Percentiles rank a stretch among this genome's conserved stretches.
phyloP scores from a whole-genome alignment of 2,329 filamentous ascomycete species.

The Ophiostoma ips region DNA sequence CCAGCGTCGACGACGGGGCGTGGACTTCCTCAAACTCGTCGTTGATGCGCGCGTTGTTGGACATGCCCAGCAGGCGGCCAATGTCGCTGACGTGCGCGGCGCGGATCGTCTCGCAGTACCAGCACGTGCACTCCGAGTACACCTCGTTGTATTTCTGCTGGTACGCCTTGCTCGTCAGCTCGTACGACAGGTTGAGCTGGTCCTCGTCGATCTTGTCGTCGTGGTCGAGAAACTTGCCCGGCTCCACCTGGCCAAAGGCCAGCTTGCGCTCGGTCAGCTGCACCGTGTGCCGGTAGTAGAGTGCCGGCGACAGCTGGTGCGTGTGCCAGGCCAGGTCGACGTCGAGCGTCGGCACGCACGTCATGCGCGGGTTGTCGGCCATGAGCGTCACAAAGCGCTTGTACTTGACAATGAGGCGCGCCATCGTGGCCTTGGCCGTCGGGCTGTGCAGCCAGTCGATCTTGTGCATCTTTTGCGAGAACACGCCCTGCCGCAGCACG shows the following conservation, averaged over 20 bases:
- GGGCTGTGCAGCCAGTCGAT: slow-evolving; percentile 71
- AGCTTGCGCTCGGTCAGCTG: slow-evolving; percentile 19
- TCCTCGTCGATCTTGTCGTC: slow-evolving; percentile 70
- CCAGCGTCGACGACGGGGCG: slow-evolving; percentile 29
- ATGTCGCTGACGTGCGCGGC: slow-evolving; percentile 36
- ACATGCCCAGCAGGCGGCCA: slow-evolving; percentile 30
- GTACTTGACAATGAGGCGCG: slow-evolving; percentile 51
- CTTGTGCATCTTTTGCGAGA: slow-evolving; percentile 56
- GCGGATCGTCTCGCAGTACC: slow-evolving; percentile 66
- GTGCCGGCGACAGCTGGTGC: slow-evolving; percentile 52
- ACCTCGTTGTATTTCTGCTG: slow-evolving; percentile 49
- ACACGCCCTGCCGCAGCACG: slow-evolving; percentile 51
- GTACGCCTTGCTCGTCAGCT: slow-evolving; percentile 59
- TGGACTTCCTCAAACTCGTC: slow-evolving; percentile 36
- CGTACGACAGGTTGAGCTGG: slow-evolving; percentile 49
- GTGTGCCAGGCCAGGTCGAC: slow-evolving; percentile 71
- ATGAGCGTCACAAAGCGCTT: slow-evolving; percentile 49
- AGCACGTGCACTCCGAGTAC: slow-evolving; percentile 68
- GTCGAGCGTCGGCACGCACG: slow-evolving; percentile 58
- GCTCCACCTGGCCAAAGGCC: background rate
- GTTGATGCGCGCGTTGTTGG: slow-evolving; percentile 29
- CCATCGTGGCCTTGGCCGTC: slow-evolving; percentile 47
- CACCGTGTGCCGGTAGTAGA: slow-evolving; percentile 48
- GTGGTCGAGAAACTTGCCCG: slow-evolving; percentile 56
- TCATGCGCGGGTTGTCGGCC: slow-evolving; percentile 26